phyloP scores from a whole-genome alignment of 106 monocot species.

The Chionographis japonica region DNA sequence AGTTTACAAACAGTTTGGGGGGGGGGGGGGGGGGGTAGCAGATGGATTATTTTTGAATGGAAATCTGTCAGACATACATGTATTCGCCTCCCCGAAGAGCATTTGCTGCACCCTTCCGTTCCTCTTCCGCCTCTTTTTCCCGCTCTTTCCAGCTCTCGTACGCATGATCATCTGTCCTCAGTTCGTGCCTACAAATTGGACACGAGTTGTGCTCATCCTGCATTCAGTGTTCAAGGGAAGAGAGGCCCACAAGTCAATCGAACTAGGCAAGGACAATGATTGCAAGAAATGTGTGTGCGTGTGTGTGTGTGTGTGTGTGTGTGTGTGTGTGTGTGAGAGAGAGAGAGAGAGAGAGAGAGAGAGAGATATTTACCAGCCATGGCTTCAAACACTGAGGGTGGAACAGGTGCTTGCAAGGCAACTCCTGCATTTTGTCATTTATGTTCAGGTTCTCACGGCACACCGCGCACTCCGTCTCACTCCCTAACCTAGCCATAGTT shows the following conservation, averaged over 20 bases:
- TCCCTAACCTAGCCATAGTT: conserved; percentile 59
- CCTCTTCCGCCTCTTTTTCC: conserved; percentile 69
- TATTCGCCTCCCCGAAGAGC: conserved; percentile 89
- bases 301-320: too few species aligned
- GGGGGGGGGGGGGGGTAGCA: too few species aligned
- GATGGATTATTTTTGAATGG: too few species aligned
- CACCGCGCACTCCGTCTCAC: conserved; percentile 82
- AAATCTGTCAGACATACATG: conserved; percentile 75
- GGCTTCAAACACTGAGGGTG: conserved; percentile 94
- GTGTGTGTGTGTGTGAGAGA: too few species aligned
- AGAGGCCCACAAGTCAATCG: neutral
- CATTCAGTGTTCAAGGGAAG: too few species aligned
- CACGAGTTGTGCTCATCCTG: conserved; percentile 98
- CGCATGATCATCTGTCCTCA: conserved; percentile 86
- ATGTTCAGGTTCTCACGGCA: conserved; percentile 77
- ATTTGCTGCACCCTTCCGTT: conserved; percentile 69
- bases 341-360: too few species aligned
- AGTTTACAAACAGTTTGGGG: too few species aligned
- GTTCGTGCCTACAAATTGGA: conserved; percentile 82
- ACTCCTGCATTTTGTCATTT: conserved; percentile 92
- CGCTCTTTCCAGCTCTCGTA: conserved; percentile 98
- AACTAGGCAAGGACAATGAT: neutral
- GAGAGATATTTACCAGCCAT: conserved; percentile 73
- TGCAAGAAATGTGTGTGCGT: neutral
- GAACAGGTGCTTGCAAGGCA: conserved; percentile 97